These are phyloP conservation scores for Colletotrichum sp. DNA, from an alignment of 2,329 filamentous ascomycete genomes.

Conservation along the genomic window DNA sequence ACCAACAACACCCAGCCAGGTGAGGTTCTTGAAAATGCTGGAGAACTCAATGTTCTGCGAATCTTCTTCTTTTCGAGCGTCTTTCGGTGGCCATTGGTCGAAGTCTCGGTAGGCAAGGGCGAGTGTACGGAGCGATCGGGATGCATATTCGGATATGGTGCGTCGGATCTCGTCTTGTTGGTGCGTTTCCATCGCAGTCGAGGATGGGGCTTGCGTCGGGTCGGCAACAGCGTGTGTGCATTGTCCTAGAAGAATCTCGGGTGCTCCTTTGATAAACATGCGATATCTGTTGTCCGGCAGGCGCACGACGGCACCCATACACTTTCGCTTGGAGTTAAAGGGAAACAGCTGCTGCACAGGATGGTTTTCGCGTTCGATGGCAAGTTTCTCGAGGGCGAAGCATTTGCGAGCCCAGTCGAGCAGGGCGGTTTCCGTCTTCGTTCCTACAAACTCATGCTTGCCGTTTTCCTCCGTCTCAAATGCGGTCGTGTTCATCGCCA, in stretches of 20 bases:
- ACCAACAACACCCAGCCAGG: slow-evolving; percentile 45
- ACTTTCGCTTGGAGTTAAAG: slow-evolving; percentile 57
- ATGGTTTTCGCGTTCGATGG: slow-evolving; percentile 51
- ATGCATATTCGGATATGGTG: slow-evolving; percentile 59
- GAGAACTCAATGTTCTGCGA: slow-evolving; percentile 62
- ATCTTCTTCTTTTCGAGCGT: slow-evolving; percentile 61
- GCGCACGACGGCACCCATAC: slow-evolving; percentile 47
- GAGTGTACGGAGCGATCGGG: slow-evolving; percentile 70
- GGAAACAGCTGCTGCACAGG: slow-evolving; percentile 52
- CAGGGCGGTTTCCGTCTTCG: slow-evolving; percentile 60
- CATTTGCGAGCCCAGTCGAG: slow-evolving; percentile 35
- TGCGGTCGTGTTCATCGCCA: slow-evolving; percentile 56
- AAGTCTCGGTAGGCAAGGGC: slow-evolving; percentile 71
- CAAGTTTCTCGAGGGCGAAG: slow-evolving; percentile 44
- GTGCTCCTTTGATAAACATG: slow-evolving; percentile 58
- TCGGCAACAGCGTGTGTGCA: slow-evolving; percentile 50
- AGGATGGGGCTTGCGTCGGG: slow-evolving; percentile 38
- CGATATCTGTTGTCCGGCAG: slow-evolving; percentile 38
- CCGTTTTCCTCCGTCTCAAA: slow-evolving; percentile 54
- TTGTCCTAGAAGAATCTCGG: slow-evolving; percentile 53
- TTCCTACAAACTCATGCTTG: slow-evolving; percentile 51
- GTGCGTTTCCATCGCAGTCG: slow-evolving; percentile 34
- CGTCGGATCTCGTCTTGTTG: slow-evolving; percentile 32
- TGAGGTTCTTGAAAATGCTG: slow-evolving; percentile 30
- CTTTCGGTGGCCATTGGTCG: slow-evolving; percentile 68